Evolutionary conservation across 192 early-diverging fungal species (phyloP), one percentile per base, ranked within the genome.

Genomic region (Entomortierella beljakovae): DNA sequence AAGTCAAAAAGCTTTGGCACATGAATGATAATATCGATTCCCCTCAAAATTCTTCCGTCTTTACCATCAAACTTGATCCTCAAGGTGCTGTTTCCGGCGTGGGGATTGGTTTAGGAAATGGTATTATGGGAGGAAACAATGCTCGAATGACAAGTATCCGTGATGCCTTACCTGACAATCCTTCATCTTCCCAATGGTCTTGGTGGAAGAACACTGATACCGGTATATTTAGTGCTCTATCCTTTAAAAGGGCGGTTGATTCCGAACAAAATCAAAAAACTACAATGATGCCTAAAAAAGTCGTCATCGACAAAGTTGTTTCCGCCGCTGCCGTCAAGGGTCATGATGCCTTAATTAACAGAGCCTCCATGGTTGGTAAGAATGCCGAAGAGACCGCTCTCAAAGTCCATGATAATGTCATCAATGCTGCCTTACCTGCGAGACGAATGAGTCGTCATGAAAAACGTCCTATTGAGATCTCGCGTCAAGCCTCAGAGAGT

Each of bases 401-500:
- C 55, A 79, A 79, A 51, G 75, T 79, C 29, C 61, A 70, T 13
- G 61, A 79, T 23, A 79, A 79, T 25, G 75, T 79, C 31, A 28
- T 79, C 33, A 68, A 79, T 31, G 75, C 75, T 0, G 8, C 75
- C 0, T 1, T 61, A 35, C 75, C 75, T 6, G 34, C 31, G 32
- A 2, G 46, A 1, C 68, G 57, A 10, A 66, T 70, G n/a, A 3
- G 56, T 37, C 75, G 67, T 18, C 0, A 79, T 29, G 75, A 79
- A 51, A 59, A 42, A 9, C 62, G 70, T 33, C 46, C 26, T 5
- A 25, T 79, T 37, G 67, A 70, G 26, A 13, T 79, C 61, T 58
- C 75, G 2, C 60, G 75, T 20, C 56, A 26, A 0, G 75, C 67
- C 15, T 57, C 75, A 3, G 7, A 64, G 56, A 65, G 61, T 42